These are phyloP conservation scores for Fusarium fujikuroi DNA, from an alignment of 2,329 filamentous ascomycete genomes.

Conservation along the genomic window DNA sequence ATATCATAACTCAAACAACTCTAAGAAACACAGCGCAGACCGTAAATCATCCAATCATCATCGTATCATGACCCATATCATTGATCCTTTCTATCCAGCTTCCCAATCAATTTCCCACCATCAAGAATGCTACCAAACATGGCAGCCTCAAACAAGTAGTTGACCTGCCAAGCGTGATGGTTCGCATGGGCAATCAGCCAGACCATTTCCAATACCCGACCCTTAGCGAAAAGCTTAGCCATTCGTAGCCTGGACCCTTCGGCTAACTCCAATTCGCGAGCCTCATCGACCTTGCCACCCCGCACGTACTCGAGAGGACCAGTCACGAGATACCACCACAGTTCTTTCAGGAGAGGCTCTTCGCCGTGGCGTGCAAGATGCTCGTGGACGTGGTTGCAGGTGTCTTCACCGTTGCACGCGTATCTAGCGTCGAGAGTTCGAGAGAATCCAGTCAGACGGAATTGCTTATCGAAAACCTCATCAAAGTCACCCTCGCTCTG, in stretches of 20 bases:
- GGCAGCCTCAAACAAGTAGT: slow-evolving; percentile 47
- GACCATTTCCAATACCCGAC: slow-evolving; percentile 37
- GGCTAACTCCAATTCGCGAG: slow-evolving; percentile 7
- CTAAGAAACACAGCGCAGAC: not conserved
- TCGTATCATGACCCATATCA: not conserved
- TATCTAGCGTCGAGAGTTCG: slow-evolving; percentile 31
- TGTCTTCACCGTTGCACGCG: slow-evolving; percentile 31
- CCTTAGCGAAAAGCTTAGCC: slow-evolving; percentile 38
- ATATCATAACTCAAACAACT: not conserved
- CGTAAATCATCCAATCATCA: slow-evolving; percentile 10
- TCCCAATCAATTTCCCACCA: slow-evolving; percentile 43
- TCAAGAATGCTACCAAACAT: slow-evolving; percentile 50
- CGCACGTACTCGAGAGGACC: slow-evolving; percentile 33
- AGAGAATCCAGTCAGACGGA: slow-evolving; percentile 43
- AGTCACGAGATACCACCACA: slow-evolving; percentile 34
- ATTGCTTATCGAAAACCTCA: slow-evolving; percentile 45
- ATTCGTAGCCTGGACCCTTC: slow-evolving; percentile 36
- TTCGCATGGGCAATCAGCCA: slow-evolving; percentile 41
- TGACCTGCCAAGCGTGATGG: slow-evolving; percentile 47
- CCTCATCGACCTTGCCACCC: slow-evolving; percentile 24
- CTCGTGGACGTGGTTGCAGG: slow-evolving; percentile 26
- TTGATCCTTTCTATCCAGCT: slow-evolving; percentile 45
- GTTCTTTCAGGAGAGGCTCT: slow-evolving; percentile 31
- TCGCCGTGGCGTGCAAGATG: slow-evolving; percentile 4
- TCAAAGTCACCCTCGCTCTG: slow-evolving; percentile 47